These are phyloP conservation scores for Diplocarpon rosae DNA, from an alignment of 2,329 filamentous ascomycete genomes.

Conservation along the genomic window DNA sequence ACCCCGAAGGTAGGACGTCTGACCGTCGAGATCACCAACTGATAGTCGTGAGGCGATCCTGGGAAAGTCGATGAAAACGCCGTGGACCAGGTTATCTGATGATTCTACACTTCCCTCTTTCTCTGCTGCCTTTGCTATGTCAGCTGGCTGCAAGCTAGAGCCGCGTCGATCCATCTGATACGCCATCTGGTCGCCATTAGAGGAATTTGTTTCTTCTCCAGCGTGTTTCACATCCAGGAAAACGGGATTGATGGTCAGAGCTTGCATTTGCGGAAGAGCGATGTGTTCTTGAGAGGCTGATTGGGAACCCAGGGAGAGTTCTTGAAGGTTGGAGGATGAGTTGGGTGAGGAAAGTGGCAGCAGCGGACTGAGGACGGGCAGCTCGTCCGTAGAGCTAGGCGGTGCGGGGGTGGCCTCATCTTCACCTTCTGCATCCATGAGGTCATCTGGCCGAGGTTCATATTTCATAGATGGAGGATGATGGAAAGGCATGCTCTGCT, in stretches of 20 bases:
- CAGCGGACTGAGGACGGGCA: constrained; percentile 4
- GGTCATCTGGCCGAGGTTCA: background rate
- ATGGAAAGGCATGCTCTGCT: background rate
- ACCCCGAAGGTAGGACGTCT: constrained; percentile 2
- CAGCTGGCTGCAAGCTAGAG: background rate
- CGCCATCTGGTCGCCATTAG: constrained; percentile 3
- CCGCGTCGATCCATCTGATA: constrained; percentile 4
- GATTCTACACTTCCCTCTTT: background rate
- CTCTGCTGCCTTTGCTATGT: background rate
- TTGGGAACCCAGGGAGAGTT: constrained; percentile 1
- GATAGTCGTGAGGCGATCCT: constrained; percentile 3
- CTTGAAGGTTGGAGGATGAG: constrained; percentile 3
- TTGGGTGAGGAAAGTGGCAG: constrained; percentile 4
- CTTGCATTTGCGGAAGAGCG: constrained; percentile 1
- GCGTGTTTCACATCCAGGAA: constrained; percentile 3
- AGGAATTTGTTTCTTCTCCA: constrained; percentile 1
- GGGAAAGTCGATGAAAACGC: constrained; percentile 2
- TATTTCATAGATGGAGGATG: background rate
- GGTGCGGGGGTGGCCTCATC: background rate
- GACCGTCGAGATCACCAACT: background rate
- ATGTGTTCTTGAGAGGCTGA: constrained; percentile 1
- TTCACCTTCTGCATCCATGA: background rate
- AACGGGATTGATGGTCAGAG: constrained; percentile 3
- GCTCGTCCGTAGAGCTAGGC: constrained; percentile 1
- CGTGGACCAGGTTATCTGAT: background rate